A percentile compares a stretch with the other conserved stretches of the same genome.
These are phyloP conservation scores for Umbelopsis sp. DNA, from an alignment of 371 early-diverging fungal genomes.

Conservation along the genomic window DNA sequence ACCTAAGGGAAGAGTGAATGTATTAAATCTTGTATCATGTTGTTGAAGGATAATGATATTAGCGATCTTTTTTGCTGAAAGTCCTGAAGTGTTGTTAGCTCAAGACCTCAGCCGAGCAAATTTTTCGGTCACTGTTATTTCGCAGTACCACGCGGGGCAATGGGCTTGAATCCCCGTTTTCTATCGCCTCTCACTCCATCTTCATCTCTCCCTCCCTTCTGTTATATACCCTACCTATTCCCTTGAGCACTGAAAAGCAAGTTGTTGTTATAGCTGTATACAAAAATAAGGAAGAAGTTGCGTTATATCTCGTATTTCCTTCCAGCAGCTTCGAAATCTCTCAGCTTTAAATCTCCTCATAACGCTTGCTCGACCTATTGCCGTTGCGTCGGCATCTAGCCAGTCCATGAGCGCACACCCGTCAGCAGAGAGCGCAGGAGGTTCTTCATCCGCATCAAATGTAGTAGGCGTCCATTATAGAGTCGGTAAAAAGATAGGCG, in stretches of 20 bases:
- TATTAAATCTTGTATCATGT: too few relatives aligned
- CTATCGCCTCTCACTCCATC: constrained; percentile 4
- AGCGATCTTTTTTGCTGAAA: too few relatives aligned
- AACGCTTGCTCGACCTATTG: constrained; percentile 19
- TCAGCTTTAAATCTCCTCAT: constrained; percentile 7
- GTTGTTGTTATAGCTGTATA: neutral
- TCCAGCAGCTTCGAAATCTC: neutral
- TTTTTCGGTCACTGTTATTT: neutral
- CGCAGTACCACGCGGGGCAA: neutral
- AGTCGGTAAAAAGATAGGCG: constrained; percentile 95
- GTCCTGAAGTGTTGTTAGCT: too few relatives aligned
- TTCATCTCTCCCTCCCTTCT: neutral
- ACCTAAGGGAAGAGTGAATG: too few relatives aligned
- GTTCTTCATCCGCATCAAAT: constrained; percentile 40
- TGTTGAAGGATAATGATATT: too few relatives aligned
- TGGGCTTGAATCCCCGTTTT: neutral
- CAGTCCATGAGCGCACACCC: constrained; percentile 20
- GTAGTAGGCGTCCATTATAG: constrained; percentile 94
- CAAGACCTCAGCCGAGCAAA: too few relatives aligned
- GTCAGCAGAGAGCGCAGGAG: neutral
- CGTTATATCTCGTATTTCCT: too few relatives aligned
- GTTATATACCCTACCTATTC: neutral
- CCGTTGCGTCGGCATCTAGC: constrained; percentile 21
- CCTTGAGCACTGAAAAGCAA: neutral
- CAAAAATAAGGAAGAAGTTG: too few relatives aligned